Conservation (phyloP, 2,329 filamentous ascomycete genomes). For the Colletotrichum brevisporum region DNA sequence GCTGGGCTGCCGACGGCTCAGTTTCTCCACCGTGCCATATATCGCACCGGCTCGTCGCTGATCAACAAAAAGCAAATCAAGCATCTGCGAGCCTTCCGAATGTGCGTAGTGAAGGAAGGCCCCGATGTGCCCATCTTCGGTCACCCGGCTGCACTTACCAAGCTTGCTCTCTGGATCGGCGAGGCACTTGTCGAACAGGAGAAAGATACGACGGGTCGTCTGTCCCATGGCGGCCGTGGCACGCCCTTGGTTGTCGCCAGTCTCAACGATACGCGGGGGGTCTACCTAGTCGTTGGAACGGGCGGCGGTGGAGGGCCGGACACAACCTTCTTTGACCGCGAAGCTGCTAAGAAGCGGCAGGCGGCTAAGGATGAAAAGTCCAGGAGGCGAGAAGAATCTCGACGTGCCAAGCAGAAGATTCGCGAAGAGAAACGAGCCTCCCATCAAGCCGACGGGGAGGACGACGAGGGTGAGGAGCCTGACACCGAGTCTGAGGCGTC, state of each 20-base stretch:
- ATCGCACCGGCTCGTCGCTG: conserved; percentile 90
- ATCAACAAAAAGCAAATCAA: conserved; percentile 96
- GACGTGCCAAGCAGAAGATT: conserved; percentile 69
- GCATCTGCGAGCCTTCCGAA: conserved; percentile 91
- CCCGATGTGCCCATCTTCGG: conserved; percentile 93
- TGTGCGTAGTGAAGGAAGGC: conserved; percentile 96
- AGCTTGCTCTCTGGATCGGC: conserved; percentile 93
- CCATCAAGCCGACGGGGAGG: conserved; percentile 61
- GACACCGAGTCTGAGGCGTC: conserved; percentile 58
- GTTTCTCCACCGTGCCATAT: conserved; percentile 91
- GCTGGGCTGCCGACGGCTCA: conserved; percentile 86
- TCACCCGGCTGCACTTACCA: conserved; percentile 92
- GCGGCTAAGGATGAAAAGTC: conserved; percentile 75
- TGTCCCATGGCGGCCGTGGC: conserved; percentile 77
- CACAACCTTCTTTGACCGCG: conserved; percentile 76
- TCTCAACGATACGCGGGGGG: conserved; percentile 86
- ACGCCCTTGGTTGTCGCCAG: conserved; percentile 92
- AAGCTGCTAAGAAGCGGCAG: conserved; percentile 73
- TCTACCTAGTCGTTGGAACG: conserved; percentile 94
- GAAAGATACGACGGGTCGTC: conserved; percentile 78
- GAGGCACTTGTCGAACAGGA: conserved; percentile 94
- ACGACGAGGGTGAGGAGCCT: conserved; percentile 63
- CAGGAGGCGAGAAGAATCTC: conserved; percentile 72
- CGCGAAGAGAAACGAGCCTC: conserved; percentile 74
- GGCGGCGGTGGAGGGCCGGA: conserved; percentile 87